phyloP scores from a whole-genome alignment of 306 rosid species.

The Hylodesmum podocarpum region DNA sequence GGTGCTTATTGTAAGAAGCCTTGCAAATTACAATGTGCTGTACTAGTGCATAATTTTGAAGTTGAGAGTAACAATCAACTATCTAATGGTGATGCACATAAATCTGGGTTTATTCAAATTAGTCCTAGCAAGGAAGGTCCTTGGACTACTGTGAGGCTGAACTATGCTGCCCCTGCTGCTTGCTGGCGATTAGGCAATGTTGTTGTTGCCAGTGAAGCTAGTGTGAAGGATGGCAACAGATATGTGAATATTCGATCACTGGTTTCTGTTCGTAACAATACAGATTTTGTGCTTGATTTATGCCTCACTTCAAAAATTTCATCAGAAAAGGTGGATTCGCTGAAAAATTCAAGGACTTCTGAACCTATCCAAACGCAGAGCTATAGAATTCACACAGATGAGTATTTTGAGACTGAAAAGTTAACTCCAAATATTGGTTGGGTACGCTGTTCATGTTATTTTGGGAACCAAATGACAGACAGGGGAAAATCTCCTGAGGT shows the following conservation, averaged over 20 bases:
- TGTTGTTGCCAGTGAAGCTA: conserved; percentile 95
- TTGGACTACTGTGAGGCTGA: conserved; percentile 96
- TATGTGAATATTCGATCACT: conserved; percentile 85
- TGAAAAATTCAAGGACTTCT: conserved; percentile 38
- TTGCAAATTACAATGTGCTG: conserved; percentile 62
- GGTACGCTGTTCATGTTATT: conserved; percentile 47
- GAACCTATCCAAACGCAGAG: conserved; percentile 42
- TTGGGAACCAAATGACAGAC: conserved; percentile 47
- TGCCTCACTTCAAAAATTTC: conserved; percentile 59
- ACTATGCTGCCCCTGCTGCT: conserved; percentile 94
- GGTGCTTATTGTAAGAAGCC: conserved; percentile 31
- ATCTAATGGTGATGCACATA: conserved; percentile 33
- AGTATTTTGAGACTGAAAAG: conserved; percentile 73
- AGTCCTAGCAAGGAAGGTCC: conserved; percentile 96
- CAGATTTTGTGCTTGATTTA: conserved; percentile 68
- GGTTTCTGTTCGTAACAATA: conserved; percentile 77
- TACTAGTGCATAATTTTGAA: conserved; percentile 61
- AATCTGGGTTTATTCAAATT: conserved; percentile 89
- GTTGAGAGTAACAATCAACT: conserved; percentile 45
- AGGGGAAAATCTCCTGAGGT: conserved; percentile 60
- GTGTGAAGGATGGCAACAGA: conserved; percentile 82
- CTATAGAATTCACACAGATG: conserved; percentile 49
- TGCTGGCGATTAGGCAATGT: conserved; percentile 95
- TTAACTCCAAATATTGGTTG: conserved; percentile 65
- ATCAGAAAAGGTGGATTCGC: conserved; percentile 27